Conservation (phyloP, 2,329 filamentous ascomycete species). For the Cladosporium halotolerans region DNA sequence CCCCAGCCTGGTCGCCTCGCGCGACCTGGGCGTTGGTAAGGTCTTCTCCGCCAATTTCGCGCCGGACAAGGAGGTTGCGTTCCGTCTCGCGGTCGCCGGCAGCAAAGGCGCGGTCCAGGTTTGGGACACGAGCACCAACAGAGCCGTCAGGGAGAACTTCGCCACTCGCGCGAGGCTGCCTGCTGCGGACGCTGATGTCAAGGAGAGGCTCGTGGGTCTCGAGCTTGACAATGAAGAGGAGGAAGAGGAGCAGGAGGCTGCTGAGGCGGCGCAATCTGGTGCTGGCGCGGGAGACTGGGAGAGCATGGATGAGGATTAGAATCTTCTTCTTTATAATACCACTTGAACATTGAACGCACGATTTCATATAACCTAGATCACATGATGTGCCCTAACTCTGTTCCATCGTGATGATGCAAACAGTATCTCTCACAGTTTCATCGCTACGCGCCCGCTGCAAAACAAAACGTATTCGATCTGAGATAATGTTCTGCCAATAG, state of each 20-base stretch:
- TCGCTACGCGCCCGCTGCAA: too few species aligned
- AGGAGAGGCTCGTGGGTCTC: slow-evolving; percentile 73
- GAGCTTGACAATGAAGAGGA: slow-evolving; percentile 59
- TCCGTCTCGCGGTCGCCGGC: slow-evolving; percentile 85
- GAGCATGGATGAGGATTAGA: slow-evolving; percentile 32
- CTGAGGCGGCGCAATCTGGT: slow-evolving; percentile 41
- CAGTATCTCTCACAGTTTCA: too few species aligned
- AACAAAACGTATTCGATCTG: too few species aligned
- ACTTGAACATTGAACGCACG: too few species aligned
- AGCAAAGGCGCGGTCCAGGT: slow-evolving; percentile 90
- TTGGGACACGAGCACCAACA: slow-evolving; percentile 95
- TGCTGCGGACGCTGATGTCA: slow-evolving; percentile 51
- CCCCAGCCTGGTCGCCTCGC: slow-evolving; percentile 82
- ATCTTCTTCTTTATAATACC: background rate
- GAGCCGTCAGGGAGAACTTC: slow-evolving; percentile 76
- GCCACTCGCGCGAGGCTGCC: slow-evolving; percentile 59
- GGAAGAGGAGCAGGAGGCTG: slow-evolving; percentile 54
- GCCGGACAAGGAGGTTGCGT: slow-evolving; percentile 83
- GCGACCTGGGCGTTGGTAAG: slow-evolving; percentile 89
- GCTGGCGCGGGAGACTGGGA: slow-evolving; percentile 30
- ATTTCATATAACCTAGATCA: too few species aligned
- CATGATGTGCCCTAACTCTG: too few species aligned
- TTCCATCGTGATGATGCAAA: too few species aligned
- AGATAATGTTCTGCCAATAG: too few species aligned
- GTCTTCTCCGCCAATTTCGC: slow-evolving; percentile 89